These are phyloP conservation scores for Crithidia thermophila DNA, from an alignment of 208 protist genomes.

Conservation along the genomic window DNA sequence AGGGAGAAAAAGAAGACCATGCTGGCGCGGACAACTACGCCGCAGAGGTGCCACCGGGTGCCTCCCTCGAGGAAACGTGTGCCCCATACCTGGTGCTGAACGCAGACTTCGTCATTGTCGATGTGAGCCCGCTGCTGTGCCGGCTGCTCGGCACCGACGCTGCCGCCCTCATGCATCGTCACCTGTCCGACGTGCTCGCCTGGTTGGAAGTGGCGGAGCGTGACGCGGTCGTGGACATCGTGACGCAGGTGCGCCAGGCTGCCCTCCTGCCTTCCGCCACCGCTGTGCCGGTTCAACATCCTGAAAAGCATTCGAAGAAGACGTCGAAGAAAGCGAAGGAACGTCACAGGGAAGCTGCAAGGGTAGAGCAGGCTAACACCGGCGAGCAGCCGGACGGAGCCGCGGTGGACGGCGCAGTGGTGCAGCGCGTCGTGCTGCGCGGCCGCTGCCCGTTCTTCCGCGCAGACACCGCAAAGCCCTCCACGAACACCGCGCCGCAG, in stretches of 20 bases:
- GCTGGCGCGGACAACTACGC: not conserved
- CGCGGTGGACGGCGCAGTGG: conserved; percentile 27
- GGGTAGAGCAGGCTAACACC: not conserved
- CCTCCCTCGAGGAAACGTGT: conserved; percentile 35
- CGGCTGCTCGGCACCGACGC: conserved; percentile 44
- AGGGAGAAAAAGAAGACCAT: not conserved
- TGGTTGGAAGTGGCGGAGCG: conserved; percentile 53
- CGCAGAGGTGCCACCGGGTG: not conserved
- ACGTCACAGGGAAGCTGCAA: not conserved
- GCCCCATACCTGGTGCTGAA: conserved; percentile 49
- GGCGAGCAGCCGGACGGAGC: not conserved
- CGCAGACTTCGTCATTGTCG: conserved; percentile 42
- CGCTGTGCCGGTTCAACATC: too few species aligned
- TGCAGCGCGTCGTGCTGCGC: conserved; percentile 32
- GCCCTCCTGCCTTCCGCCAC: too few species aligned
- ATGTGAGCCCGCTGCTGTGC: conserved; percentile 54
- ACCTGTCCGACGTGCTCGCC: conserved; percentile 37
- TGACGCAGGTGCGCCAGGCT: not conserved
- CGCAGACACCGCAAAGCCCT: too few species aligned
- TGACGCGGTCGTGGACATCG: conserved; percentile 10
- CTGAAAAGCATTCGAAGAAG: too few species aligned
- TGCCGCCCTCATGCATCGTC: conserved; percentile 33
- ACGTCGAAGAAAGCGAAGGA: not conserved
- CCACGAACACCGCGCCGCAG: not conserved
- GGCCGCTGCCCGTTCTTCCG: conserved; percentile 30